Evolutionary conservation across 805 yeast genomes (phyloP).

Genomic region (Kazachstania taianensis): DNA sequence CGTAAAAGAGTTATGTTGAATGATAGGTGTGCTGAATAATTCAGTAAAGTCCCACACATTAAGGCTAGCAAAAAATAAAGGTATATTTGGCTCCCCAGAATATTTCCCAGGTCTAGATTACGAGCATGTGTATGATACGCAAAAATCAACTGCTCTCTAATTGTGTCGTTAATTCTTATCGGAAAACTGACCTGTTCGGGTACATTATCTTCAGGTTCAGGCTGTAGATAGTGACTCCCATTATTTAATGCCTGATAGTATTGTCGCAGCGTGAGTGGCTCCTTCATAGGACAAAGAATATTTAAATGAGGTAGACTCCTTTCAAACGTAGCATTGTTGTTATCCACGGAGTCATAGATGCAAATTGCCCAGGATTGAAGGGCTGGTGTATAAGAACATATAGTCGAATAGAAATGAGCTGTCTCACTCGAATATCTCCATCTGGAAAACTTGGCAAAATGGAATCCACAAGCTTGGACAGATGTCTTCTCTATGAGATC

Average conservation of each 20-base stretch:
- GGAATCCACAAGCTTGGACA: conserved; percentile 15
- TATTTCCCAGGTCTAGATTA: conserved; percentile 15
- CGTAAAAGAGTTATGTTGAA: conserved; percentile 7
- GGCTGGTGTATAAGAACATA: conserved; percentile 19
- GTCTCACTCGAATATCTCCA: conserved; percentile 12
- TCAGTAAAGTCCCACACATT: conserved; percentile 5
- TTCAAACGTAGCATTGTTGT: conserved; percentile 8
- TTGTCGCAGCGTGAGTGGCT: conserved; percentile 7
- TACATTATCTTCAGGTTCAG: not conserved
- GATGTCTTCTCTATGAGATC: conserved; percentile 14
- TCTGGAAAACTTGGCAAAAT: conserved; percentile 7
- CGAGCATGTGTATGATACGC: conserved; percentile 13
- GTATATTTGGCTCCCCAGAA: conserved; percentile 9
- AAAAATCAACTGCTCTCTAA: conserved; percentile 5
- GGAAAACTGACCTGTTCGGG: conserved; percentile 8
- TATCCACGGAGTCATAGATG: conserved; percentile 12
- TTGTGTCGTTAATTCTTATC: conserved; percentile 6
- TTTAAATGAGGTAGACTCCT: conserved; percentile 9
- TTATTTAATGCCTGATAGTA: conserved; percentile 11
- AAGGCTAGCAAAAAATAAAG: conserved; percentile 10
- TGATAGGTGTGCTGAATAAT: conserved; percentile 9
- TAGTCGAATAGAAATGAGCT: conserved; percentile 11
- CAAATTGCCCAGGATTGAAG: conserved; percentile 18
- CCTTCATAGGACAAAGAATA: not conserved
- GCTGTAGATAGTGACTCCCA: conserved; percentile 8